These are phyloP conservation scores for Ascochyta clinopodiicola DNA, from an alignment of 2,329 filamentous ascomycete species.

Conservation along the genomic window DNA sequence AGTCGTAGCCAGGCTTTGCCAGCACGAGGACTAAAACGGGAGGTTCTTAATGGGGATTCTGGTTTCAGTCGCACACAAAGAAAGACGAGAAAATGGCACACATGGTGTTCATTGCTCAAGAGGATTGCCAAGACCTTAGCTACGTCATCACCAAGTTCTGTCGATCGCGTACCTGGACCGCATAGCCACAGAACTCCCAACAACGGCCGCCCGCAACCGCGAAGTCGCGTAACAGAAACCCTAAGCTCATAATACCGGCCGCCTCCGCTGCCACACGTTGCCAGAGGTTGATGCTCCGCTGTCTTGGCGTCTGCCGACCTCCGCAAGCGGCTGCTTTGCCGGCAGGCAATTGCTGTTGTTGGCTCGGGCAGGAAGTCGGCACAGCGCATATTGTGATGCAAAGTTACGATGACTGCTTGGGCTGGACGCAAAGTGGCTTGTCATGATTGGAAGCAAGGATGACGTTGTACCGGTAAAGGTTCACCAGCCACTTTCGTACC, in stretches of 20 bases:
- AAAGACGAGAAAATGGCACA: no score
- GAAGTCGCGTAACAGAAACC: conserved; percentile 8
- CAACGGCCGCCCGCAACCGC: conserved; percentile 5
- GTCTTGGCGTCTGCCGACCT: conserved; percentile 1
- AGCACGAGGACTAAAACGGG: no score
- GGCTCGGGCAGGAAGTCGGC: conserved; percentile 20
- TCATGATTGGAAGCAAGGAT: not conserved
- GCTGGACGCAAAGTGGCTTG: conserved; percentile 13
- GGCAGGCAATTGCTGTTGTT: not conserved
- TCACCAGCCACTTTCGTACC: conserved; percentile 13
- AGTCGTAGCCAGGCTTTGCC: no score
- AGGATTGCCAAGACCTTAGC: conserved; percentile 14
- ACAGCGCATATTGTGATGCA: conserved; percentile 10
- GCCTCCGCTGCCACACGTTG: conserved; percentile 17
- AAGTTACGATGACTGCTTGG: not conserved
- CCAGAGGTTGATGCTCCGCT: conserved; percentile 7
- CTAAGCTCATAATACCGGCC: not conserved
- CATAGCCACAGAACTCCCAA: not conserved
- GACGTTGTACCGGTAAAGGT: conserved; percentile 10
- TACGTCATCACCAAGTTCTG: conserved; percentile 22
- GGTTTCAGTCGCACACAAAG: no score
- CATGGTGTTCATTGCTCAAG: no score
- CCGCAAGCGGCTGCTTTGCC: not conserved
- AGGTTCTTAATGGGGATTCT: no score
- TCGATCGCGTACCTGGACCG: conserved; percentile 20